phyloP scores from a whole-genome alignment of 192 early-diverging fungal genomes.

The Podila epicladia region DNA sequence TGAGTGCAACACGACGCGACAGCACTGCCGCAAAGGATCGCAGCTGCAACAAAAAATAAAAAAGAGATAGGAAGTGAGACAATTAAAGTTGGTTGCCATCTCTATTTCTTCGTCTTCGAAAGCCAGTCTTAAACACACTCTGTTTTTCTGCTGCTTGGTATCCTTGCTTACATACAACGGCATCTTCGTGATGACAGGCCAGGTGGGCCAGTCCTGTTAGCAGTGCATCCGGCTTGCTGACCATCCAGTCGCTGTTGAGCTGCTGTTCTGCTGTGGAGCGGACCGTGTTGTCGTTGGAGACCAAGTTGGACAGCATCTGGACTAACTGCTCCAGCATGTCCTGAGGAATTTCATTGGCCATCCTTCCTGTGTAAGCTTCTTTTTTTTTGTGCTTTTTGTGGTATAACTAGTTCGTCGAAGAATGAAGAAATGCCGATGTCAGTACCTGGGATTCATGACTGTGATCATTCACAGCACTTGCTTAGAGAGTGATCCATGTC shows the following conservation, averaged over 20 bases:
- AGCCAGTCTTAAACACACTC: background rate
- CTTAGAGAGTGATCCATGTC: too few species aligned
- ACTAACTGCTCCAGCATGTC: conserved; percentile 58
- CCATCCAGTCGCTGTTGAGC: conserved; percentile 65
- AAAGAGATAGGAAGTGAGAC: background rate
- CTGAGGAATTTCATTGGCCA: conserved; percentile 12
- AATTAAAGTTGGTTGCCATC: too few species aligned
- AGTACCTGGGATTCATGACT: too few species aligned
- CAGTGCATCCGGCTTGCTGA: conserved; percentile 57
- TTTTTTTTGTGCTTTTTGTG: too few species aligned
- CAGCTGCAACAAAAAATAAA: conserved; percentile 34
- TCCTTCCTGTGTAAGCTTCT: background rate
- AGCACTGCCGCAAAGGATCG: conserved; percentile 63
- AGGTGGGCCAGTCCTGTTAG: conserved; percentile 60
- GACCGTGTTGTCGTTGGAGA: conserved; percentile 58
- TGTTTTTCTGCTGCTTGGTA: too few species aligned
- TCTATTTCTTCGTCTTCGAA: background rate
- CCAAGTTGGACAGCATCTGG: conserved; percentile 55
- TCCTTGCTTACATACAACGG: conserved; percentile 31
- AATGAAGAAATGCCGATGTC: too few species aligned
- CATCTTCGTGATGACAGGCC: conserved; percentile 38
- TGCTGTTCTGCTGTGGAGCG: conserved; percentile 59
- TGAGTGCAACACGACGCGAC: conserved; percentile 65
- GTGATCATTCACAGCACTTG: too few species aligned
- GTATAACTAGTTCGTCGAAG: too few species aligned